Percentiles rank a stretch among this genome's conserved stretches.
phyloP scores from a whole-genome alignment of 179 eudicot species.

The Corrigiola litoralis region DNA sequence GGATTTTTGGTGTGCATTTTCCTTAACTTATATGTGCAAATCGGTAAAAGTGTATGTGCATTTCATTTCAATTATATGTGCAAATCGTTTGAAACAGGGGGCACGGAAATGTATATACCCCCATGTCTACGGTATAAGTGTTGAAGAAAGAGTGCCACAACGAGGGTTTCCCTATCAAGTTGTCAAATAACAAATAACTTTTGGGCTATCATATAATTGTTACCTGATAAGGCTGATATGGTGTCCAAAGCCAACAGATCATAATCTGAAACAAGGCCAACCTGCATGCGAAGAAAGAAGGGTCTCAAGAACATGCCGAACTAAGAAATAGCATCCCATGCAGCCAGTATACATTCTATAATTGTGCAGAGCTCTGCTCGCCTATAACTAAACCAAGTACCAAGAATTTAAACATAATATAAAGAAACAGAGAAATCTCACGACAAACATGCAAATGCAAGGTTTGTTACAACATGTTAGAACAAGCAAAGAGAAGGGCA shows the following conservation, averaged over 20 bases:
- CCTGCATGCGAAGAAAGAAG: slow-evolving; percentile 43
- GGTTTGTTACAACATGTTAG: too few relatives aligned
- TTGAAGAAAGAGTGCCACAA: neutral
- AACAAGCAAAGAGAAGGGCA: neutral
- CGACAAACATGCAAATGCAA: neutral
- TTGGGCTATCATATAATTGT: neutral
- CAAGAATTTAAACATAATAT: too few relatives aligned
- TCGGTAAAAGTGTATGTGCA: too few relatives aligned
- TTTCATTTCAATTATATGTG: too few relatives aligned
- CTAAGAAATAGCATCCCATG: neutral
- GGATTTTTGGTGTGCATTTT: neutral
- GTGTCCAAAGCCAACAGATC: slow-evolving; percentile 86
- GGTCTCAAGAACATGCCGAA: slow-evolving; percentile 2
- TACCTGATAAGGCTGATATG: slow-evolving; percentile 84
- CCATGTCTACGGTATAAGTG: too few relatives aligned
- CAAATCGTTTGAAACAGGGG: too few relatives aligned
- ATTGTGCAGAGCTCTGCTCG: neutral
- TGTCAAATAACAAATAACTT: neutral
- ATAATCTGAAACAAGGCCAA: slow-evolving; percentile 92
- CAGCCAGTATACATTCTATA: neutral
- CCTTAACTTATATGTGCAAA: too few relatives aligned
- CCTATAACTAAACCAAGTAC: neutral
- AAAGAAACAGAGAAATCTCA: neutral
- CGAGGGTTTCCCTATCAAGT: neutral
- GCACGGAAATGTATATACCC: too few relatives aligned